Percentiles rank a stretch among this genome's conserved stretches.
Conservation (phyloP, 2,329 filamentous ascomycete genomes). For the Mycosphaerella sp. region DNA sequence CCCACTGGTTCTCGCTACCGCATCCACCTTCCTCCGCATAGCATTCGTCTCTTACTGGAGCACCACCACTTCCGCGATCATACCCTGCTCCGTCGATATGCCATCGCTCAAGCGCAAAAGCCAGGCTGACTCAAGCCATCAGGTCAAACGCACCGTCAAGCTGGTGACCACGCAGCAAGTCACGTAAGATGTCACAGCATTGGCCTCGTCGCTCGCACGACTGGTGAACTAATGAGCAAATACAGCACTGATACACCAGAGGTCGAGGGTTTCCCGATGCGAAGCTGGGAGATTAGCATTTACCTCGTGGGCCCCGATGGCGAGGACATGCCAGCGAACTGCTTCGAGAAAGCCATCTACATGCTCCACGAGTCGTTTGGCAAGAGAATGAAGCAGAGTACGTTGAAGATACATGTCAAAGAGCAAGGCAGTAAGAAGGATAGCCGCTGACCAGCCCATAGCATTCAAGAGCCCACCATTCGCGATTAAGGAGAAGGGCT, state of each 20-base stretch:
- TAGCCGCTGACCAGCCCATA: slow-evolving; percentile 11
- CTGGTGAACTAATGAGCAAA: slow-evolving; percentile 14
- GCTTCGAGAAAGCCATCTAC: slow-evolving; percentile 91
- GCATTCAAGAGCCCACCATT: slow-evolving; percentile 82
- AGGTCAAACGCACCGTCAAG: slow-evolving; percentile 73
- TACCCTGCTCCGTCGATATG: background rate
- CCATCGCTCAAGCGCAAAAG: slow-evolving; percentile 7
- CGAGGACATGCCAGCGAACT: slow-evolving; percentile 71
- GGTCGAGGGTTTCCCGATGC: slow-evolving; percentile 84
- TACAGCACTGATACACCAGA: slow-evolving; percentile 70
- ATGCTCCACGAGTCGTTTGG: slow-evolving; percentile 91
- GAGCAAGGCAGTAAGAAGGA: background rate
- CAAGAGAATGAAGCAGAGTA: slow-evolving; percentile 62
- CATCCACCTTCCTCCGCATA: background rate
- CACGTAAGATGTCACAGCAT: slow-evolving; percentile 55
- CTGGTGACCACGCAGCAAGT: slow-evolving; percentile 86
- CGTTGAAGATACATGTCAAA: background rate
- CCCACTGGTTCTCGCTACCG: background rate
- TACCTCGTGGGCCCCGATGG: slow-evolving; percentile 79
- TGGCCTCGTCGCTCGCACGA: background rate
- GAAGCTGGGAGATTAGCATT: slow-evolving; percentile 83
- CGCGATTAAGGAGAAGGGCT: slow-evolving; percentile 85
- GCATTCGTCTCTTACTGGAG: background rate
- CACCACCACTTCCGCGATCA: background rate
- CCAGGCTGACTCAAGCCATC: slow-evolving; percentile 13